These are phyloP conservation scores for Davidsoniella eucalypti DNA, from an alignment of 2,329 filamentous ascomycete genomes.

Conservation along the genomic window DNA sequence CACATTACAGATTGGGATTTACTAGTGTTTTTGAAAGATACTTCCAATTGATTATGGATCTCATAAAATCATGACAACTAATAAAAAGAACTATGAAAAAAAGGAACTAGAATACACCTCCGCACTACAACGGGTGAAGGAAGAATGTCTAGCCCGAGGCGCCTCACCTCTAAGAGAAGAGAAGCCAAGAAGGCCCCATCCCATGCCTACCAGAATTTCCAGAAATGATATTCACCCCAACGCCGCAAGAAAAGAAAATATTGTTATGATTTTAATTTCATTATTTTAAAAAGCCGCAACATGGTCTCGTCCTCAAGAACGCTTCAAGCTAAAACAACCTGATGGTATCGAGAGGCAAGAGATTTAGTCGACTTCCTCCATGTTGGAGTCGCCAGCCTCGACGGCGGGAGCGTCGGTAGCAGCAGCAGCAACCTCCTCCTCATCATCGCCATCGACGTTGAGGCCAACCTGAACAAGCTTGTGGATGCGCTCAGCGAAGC, in stretches of 20 bases:
- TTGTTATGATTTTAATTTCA: constrained; percentile 8
- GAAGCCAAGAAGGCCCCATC: neutral
- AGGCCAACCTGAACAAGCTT: constrained; percentile 96
- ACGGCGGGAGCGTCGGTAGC: constrained; percentile 41
- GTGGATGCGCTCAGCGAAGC: constrained; percentile 98
- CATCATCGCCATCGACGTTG: constrained; percentile 90
- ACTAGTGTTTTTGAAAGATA: neutral
- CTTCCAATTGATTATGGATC: constrained; percentile 5
- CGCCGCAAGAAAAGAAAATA: constrained; percentile 5
- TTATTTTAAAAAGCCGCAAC: constrained; percentile 6
- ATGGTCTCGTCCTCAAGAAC: neutral
- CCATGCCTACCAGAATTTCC: constrained; percentile 1
- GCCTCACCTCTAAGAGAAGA: neutral
- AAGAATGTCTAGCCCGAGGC: too few relatives aligned
- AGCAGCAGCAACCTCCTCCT: constrained; percentile 36
- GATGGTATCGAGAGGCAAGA: neutral
- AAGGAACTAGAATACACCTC: constrained; percentile 6
- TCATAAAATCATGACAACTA: constrained; percentile 9
- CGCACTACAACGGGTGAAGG: neutral
- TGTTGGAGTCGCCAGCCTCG: constrained; percentile 73
- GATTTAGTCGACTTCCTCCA: constrained; percentile 98
- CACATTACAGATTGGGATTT: too few relatives aligned
- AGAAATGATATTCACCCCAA: neutral
- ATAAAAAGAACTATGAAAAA: constrained; percentile 4
- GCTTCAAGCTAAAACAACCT: neutral